Percentiles rank a stretch among this genome's conserved stretches.
Evolutionary conservation across 78 protist species (phyloP).

Genomic region (Dictyostelium citrinum): DNA sequence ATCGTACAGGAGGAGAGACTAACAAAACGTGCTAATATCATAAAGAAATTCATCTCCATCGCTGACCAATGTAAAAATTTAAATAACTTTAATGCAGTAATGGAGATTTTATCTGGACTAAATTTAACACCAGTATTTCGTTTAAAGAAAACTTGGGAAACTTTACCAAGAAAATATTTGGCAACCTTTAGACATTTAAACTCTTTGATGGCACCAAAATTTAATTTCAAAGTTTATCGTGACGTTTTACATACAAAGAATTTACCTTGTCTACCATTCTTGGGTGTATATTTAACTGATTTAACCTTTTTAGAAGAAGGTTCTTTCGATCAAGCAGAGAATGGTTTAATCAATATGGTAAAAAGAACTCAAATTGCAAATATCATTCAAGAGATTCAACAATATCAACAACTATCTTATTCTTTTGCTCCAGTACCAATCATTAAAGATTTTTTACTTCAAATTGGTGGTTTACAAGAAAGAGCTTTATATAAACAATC

Average conservation of each 20-base stretch:
- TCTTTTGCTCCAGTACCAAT: conserved; percentile 28
- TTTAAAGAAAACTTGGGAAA: conserved; percentile 73
- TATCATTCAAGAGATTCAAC: conserved; percentile 70
- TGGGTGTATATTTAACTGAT: conserved; percentile 79
- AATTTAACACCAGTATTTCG: conserved; percentile 59
- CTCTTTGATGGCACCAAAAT: conserved; percentile 48
- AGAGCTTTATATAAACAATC: conserved; percentile 65
- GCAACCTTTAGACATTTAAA: conserved; percentile 47
- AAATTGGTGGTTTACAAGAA: conserved; percentile 42
- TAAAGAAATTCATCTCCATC: conserved; percentile 54
- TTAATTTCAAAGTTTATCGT: conserved; percentile 55
- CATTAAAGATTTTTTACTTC: conserved; percentile 30
- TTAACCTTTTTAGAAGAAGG: conserved; percentile 83
- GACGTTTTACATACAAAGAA: conserved; percentile 60
- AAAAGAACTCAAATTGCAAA: conserved; percentile 37
- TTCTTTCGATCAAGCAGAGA: conserved; percentile 47
- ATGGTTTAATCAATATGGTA: conserved; percentile 66
- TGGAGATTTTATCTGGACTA: conserved; percentile 72
- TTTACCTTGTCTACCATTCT: conserved; percentile 58
- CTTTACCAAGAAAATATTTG: conserved; percentile 38
- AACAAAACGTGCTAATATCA: conserved; percentile 49
- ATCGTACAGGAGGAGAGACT: conserved; percentile 57
- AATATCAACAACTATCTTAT: conserved; percentile 64
- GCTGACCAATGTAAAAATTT: conserved; percentile 52
- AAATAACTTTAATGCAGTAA: conserved; percentile 61